These are phyloP conservation scores for Starmerella apicola DNA, from an alignment of 805 yeast genomes.

Conservation along the genomic window DNA sequence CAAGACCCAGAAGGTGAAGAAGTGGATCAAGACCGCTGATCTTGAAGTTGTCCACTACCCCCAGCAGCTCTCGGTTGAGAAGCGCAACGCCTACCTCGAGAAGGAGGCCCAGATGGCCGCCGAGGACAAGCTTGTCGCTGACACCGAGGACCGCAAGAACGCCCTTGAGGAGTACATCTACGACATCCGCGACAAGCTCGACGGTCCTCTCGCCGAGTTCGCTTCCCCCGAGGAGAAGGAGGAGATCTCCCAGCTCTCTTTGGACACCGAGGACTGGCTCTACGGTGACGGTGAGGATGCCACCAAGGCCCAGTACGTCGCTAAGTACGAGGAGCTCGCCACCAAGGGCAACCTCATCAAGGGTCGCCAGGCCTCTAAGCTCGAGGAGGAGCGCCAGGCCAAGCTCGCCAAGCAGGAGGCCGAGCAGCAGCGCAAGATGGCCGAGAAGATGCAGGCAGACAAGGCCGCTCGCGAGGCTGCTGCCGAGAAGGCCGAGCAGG, in stretches of 20 bases:
- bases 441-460: constrained; percentile 70
- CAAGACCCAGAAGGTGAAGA: constrained; percentile 79
- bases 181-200: constrained; percentile 92
- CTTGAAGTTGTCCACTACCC: constrained; percentile 50
- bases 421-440: constrained; percentile 66
- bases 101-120: constrained; percentile 71
- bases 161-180: constrained; percentile 97
- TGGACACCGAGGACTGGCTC: constrained; percentile 93
- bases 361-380: constrained; percentile 88
- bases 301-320: constrained; percentile 90
- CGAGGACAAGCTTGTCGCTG: constrained; percentile 92
- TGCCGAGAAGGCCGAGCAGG: constrained; percentile 26
- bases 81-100: constrained; percentile 57
- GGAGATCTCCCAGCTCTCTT: constrained; percentile 57
- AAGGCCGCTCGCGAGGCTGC: constrained; percentile 44
- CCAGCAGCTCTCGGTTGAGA: constrained; percentile 43
- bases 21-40: constrained; percentile 82
- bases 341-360: constrained; percentile 86
- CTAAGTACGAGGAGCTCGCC: constrained; percentile 94
- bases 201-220: constrained; percentile 76
- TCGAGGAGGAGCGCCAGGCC: constrained; percentile 91
- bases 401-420: constrained; percentile 79
- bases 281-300: constrained; percentile 96
- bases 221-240: constrained; percentile 86
- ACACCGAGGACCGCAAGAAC: constrained; percentile 97